phyloP scores from a whole-genome alignment of 176 grass and related monocot genomes.

The Carex cristatella region DNA sequence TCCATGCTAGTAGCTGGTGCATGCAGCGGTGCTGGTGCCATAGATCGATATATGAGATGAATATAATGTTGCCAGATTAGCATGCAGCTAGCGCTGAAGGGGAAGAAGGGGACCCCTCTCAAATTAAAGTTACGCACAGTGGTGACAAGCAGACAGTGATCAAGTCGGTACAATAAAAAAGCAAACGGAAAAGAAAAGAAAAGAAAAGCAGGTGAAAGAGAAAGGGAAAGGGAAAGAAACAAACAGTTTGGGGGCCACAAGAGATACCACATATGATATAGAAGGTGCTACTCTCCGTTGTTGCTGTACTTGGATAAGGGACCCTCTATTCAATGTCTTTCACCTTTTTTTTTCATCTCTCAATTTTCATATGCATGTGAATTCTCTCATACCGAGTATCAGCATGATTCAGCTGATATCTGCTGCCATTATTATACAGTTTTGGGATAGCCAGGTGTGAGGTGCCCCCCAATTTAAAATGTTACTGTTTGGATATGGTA shows the following conservation, averaged over 20 bases:
- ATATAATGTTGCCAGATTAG: slow-evolving; percentile 29
- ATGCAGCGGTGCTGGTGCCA: neutral
- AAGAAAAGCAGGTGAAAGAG: neutral
- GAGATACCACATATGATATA: neutral
- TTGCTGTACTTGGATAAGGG: slow-evolving; percentile 11
- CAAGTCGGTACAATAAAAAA: slow-evolving; percentile 17
- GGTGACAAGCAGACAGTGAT: slow-evolving; percentile 10
- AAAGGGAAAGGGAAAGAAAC: neutral
- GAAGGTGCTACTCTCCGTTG: slow-evolving; percentile 12
- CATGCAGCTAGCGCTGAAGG: slow-evolving; percentile 3
- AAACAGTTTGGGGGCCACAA: slow-evolving; percentile 5
- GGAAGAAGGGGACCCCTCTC: slow-evolving; percentile 9
- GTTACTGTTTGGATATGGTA: neutral
- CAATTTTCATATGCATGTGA: neutral
- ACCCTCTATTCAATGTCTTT: slow-evolving; percentile 10
- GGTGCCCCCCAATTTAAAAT: neutral
- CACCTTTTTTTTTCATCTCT: neutral
- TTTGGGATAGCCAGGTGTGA: neutral
- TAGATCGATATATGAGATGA: neutral
- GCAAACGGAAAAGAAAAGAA: neutral
- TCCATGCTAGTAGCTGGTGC: neutral
- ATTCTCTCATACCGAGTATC: neutral
- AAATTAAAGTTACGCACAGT: slow-evolving; percentile 14
- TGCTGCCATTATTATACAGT: neutral
- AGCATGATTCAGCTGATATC: slow-evolving; percentile 11